A percentile compares a stretch with the other conserved stretches of the same genome.
phyloP scores from a whole-genome alignment of 495 filamentous ascomycete genomes.

The Hypoxylon trugodes region DNA sequence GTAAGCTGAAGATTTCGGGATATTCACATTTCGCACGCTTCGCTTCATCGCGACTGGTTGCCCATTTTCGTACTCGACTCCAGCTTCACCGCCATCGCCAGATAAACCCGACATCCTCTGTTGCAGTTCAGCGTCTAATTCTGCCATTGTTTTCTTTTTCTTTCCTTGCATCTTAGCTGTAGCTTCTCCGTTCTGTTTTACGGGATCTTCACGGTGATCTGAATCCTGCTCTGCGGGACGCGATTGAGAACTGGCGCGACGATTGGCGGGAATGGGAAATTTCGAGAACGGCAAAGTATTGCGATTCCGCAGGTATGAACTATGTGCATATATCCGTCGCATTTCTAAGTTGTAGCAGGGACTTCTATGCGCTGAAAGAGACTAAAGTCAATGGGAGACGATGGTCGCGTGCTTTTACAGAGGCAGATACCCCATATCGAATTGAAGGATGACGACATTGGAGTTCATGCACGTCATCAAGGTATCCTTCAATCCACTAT shows the following conservation, averaged over 20 bases:
- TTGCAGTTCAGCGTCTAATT: constrained; percentile 74
- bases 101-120: constrained; percentile 72
- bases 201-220: neutral
- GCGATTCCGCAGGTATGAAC: neutral
- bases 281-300: neutral
- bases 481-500: no score
- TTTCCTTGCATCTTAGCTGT: constrained; percentile 11
- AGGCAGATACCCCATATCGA: no score
- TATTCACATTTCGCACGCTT: constrained; percentile 64
- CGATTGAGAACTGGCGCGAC: neutral
- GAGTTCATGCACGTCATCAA: neutral
- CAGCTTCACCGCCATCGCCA: constrained; percentile 79
- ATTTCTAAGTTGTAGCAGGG: neutral
- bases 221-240: neutral
- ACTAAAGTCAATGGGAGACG: no score
- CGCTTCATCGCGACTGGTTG: constrained; percentile 79
- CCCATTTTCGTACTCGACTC: constrained; percentile 82
- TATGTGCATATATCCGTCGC: neutral
- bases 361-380: no score
- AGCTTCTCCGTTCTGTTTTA: neutral
- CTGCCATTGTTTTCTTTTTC: constrained; percentile 64
- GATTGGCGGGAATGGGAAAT: neutral
- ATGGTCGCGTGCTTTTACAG: no score
- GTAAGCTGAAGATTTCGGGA: neutral
- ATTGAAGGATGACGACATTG: neutral